Percentiles rank a stretch among this genome's conserved stretches.
These are phyloP conservation scores for Pyricularia grisea DNA, from an alignment of 2,329 filamentous ascomycete species.

Conservation along the genomic window DNA sequence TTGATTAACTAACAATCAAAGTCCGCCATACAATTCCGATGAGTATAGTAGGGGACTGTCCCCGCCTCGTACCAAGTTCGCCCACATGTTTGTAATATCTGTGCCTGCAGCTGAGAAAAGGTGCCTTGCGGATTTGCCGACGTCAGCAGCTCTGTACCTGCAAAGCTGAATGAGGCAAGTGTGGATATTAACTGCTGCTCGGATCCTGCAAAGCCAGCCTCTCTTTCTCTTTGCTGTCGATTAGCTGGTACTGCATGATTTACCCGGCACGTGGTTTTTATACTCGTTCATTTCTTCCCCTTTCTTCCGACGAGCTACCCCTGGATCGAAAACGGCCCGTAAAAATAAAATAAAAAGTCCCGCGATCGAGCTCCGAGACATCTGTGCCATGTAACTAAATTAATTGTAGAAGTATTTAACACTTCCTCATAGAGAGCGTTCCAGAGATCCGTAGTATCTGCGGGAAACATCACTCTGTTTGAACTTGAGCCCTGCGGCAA, in stretches of 20 bases:
- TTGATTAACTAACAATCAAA: conserved; percentile 7
- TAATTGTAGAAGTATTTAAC: background rate
- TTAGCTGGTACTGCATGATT: background rate
- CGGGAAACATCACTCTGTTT: background rate
- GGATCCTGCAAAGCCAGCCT: background rate
- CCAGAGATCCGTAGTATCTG: background rate
- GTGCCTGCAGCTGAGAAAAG: background rate
- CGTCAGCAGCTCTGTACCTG: background rate
- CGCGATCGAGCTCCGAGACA: background rate
- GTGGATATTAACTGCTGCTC: background rate
- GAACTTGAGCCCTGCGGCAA: background rate
- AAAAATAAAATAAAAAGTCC: background rate
- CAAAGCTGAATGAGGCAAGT: background rate
- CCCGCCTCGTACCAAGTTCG: background rate
- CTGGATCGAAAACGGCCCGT: background rate
- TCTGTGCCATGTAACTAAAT: background rate
- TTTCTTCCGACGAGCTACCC: conserved; percentile 3
- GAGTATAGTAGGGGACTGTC: background rate
- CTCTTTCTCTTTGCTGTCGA: background rate
- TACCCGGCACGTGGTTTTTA: conserved; percentile 7
- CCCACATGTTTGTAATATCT: background rate
- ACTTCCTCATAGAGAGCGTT: background rate
- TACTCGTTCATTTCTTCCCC: conserved; percentile 1
- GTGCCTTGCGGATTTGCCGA: background rate
- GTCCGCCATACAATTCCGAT: conserved; percentile 5